Evolutionary conservation across 2,329 filamentous ascomycete genomes (phyloP).

Genomic region (Leptographium flavum): DNA sequence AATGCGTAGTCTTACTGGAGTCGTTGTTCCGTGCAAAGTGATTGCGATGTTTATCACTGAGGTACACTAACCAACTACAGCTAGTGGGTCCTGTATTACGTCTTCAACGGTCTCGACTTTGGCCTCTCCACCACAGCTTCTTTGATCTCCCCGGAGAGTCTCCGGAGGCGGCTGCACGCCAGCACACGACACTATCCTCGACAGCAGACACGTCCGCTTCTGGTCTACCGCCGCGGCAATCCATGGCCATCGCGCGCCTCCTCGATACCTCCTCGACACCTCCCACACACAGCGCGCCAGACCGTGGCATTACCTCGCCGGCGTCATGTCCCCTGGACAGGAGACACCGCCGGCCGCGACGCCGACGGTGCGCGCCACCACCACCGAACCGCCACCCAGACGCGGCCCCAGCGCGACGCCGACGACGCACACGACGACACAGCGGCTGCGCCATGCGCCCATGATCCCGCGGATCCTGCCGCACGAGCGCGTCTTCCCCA

Average conservation of each 20-base stretch:
- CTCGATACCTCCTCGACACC: no score
- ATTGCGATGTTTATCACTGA: neutral
- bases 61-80: neutral
- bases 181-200: no score
- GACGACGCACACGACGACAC: neutral
- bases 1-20: no score
- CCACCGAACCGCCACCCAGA: neutral
- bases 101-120: no score
- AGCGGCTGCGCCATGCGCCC: neutral
- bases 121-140: no score
- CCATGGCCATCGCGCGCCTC: no score
- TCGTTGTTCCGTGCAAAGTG: neutral
- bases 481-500: slow-evolving; percentile 59
- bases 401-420: neutral
- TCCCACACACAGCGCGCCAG: no score
- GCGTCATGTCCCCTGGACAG: neutral
- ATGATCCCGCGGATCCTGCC: slow-evolving; percentile 46
- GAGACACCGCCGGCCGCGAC: neutral
- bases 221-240: no score
- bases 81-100: neutral
- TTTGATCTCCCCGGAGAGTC: no score
- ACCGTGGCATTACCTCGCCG: no score
- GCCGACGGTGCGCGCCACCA: neutral
- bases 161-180: no score
- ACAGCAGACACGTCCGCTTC: no score